phyloP scores from a whole-genome alignment of 75 land plant species.

The Pinus taeda region DNA sequence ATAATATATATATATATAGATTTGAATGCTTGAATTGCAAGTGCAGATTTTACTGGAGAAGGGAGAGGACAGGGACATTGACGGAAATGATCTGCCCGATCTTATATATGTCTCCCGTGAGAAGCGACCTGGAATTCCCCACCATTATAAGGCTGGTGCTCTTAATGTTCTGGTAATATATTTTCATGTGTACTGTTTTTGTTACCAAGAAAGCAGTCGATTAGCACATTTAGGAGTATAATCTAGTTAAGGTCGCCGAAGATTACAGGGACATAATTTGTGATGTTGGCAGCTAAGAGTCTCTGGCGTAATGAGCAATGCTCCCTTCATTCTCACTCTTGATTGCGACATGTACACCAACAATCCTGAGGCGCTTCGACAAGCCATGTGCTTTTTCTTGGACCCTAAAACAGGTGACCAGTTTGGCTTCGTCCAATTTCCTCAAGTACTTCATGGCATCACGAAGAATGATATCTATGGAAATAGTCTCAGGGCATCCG shows the following conservation, averaged over 20 bases:
- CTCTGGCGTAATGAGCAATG: conserved; percentile 27
- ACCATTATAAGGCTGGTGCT: conserved; percentile 76
- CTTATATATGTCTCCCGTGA: conserved; percentile 71
- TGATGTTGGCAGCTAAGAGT: conserved; percentile 17
- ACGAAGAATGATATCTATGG: conserved; percentile 46
- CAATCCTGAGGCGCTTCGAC: conserved; percentile 26
- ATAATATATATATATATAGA: background rate
- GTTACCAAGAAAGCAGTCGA: background rate
- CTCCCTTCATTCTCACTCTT: conserved; percentile 32
- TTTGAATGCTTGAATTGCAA: background rate
- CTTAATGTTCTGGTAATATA: conserved; percentile 60
- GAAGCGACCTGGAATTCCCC: conserved; percentile 49
- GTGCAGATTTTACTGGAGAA: conserved; percentile 42
- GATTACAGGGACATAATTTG: no score
- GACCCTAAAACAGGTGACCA: conserved; percentile 25
- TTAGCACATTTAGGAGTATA: background rate
- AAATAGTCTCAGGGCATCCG: background rate
- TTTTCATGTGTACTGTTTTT: background rate
- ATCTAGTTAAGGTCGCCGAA: no score
- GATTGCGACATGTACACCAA: conserved; percentile 42
- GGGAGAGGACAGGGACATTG: conserved; percentile 25
- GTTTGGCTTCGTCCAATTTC: conserved; percentile 34
- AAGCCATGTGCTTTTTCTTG: conserved; percentile 38
- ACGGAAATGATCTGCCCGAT: conserved; percentile 40
- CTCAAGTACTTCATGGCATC: conserved; percentile 23